phyloP scores from a whole-genome alignment of 1,284 basidiomycete genomes.

The Tranzscheliella williamsii region DNA sequence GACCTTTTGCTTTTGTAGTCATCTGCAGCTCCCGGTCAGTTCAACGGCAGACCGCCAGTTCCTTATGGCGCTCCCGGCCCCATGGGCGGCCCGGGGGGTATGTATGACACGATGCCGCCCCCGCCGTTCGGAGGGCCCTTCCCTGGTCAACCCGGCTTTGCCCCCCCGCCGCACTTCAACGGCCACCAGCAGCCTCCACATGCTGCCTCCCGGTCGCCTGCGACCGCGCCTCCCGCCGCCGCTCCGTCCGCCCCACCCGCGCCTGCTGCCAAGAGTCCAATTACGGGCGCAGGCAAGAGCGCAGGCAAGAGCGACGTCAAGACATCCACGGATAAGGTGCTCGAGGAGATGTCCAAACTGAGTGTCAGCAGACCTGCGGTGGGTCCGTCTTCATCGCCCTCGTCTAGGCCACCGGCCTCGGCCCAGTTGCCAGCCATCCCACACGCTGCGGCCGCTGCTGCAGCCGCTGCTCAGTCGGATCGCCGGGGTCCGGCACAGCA shows the following conservation, averaged over 20 bases:
- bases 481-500: constrained; percentile 6
- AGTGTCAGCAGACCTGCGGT: constrained; percentile 25
- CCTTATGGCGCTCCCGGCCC: constrained; percentile 6
- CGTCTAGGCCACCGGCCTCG: constrained; percentile 16
- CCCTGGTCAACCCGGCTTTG: constrained; percentile 16
- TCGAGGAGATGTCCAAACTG: constrained; percentile 47
- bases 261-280: background rate
- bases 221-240: constrained; percentile 12
- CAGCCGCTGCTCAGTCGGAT: constrained; percentile 12
- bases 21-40: constrained; percentile 2
- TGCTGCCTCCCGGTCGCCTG: background rate
- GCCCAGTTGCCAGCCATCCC: constrained; percentile 42
- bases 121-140: constrained; percentile 10
- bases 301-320: constrained; percentile 11
- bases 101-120: constrained; percentile 27
- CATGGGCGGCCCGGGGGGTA: constrained; percentile 10
- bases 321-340: constrained; percentile 38
- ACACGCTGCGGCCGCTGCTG: constrained; percentile 39
- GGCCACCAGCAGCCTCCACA: constrained; percentile 8
- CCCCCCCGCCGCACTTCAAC: constrained; percentile 32
- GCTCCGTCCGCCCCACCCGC: background rate
- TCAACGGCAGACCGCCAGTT: constrained; percentile 6
- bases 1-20: constrained; percentile 1
- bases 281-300: background rate
- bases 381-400: constrained; percentile 11